A percentile compares a stretch with the other conserved stretches of the same genome.
Evolutionary conservation across 2,329 filamentous ascomycete species (phyloP).

Genomic region (Ophiocordyceps camponoti-saundersi): DNA sequence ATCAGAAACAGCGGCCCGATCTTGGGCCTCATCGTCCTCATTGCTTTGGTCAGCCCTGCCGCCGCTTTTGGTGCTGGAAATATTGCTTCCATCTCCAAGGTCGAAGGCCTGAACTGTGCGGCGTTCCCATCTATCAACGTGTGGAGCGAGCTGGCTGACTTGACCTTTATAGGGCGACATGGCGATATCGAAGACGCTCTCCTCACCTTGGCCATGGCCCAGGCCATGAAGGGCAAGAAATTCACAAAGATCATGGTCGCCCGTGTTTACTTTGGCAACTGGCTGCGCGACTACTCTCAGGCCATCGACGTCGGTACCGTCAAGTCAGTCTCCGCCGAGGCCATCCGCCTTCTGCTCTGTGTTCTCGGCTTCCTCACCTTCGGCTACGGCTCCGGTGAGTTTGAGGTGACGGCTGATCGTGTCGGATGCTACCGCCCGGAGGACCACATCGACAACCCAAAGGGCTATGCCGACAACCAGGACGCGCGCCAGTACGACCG

Average conservation of each 20-base stretch:
- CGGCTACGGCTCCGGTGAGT: constrained; percentile 70
- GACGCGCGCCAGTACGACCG: constrained; percentile 72
- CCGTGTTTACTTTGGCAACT: constrained; percentile 90
- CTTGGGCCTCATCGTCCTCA: constrained; percentile 40
- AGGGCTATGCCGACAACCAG: constrained; percentile 76
- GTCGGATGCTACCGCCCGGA: constrained; percentile 74
- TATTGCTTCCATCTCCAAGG: constrained; percentile 62
- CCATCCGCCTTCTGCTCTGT: constrained; percentile 77
- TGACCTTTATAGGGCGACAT: constrained; percentile 45
- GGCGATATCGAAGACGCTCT: constrained; percentile 88
- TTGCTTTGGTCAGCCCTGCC: constrained; percentile 49
- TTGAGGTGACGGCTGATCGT: constrained; percentile 67
- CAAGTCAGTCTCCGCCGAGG: constrained; percentile 79
- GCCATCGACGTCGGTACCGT: constrained; percentile 86
- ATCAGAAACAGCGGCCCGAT: constrained; percentile 31
- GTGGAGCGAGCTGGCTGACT: background rate
- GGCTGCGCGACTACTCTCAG: constrained; percentile 85
- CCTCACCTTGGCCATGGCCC: constrained; percentile 47
- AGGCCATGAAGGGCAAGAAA: constrained; percentile 47
- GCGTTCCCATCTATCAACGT: constrained; percentile 3
- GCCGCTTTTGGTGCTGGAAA: constrained; percentile 79
- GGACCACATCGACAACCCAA: constrained; percentile 59
- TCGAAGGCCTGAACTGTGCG: constrained; percentile 71
- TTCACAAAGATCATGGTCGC: constrained; percentile 80
- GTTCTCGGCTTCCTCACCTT: constrained; percentile 81